phyloP scores from a whole-genome alignment of 768 basidiomycete genomes.

The Favolaschia claudopus region DNA sequence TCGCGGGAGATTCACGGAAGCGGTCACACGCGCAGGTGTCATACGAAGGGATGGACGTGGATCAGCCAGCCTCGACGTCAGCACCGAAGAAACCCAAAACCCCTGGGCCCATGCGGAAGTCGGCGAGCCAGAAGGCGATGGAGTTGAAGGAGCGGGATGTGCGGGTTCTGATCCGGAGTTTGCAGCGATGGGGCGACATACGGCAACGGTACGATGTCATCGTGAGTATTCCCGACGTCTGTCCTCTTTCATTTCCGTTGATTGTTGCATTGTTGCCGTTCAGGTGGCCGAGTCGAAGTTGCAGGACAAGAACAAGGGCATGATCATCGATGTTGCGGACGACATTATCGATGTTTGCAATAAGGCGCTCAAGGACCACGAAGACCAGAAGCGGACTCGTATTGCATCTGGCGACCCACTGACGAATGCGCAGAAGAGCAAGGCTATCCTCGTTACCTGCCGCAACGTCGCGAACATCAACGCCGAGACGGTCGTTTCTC shows the following conservation, averaged over 20 bases:
- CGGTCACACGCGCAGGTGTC: conserved; percentile 87
- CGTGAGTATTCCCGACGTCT: conserved; percentile 71
- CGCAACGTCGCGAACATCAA: conserved; percentile 93
- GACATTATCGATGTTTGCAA: conserved; percentile 90
- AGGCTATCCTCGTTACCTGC: conserved; percentile 93
- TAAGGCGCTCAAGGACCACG: conserved; percentile 84
- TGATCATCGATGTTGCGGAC: conserved; percentile 91
- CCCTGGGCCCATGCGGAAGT: conserved; percentile 81
- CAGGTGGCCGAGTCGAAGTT: conserved; percentile 92
- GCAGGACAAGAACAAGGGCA: conserved; percentile 90
- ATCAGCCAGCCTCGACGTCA: conserved; percentile 68
- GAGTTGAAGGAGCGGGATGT: conserved; percentile 98
- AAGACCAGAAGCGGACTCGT: conserved; percentile 78
- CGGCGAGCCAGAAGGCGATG: conserved; percentile 92
- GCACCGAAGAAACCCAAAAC: conserved; percentile 76
- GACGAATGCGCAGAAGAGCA: conserved; percentile 94
- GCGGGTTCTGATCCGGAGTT: conserved; percentile 91
- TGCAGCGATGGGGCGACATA: conserved; percentile 98
- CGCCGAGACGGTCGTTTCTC: conserved; percentile 94
- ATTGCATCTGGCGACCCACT: conserved; percentile 86
- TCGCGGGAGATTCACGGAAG: conserved; percentile 77
- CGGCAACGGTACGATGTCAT: conserved; percentile 93
- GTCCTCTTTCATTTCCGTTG: conserved; percentile 4
- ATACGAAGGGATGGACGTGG: conserved; percentile 94
- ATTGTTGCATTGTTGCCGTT: conserved; percentile 9